A percentile compares a stretch with the other conserved stretches of the same genome.
phyloP scores from a whole-genome alignment of 768 basidiomycete species.

The Tricholoma matsutake region DNA sequence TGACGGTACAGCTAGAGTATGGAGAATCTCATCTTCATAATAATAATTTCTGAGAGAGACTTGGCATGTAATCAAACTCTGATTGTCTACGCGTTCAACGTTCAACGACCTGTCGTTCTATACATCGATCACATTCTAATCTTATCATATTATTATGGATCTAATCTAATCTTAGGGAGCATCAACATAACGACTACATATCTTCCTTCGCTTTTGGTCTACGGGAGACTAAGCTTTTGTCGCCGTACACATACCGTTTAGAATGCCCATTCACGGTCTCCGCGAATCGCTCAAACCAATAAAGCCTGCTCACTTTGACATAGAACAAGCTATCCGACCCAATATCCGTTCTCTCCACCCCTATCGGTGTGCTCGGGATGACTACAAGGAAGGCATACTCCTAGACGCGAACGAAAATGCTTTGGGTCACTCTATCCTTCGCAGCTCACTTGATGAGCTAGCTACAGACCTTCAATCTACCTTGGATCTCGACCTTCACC shows the following conservation, averaged over 20 bases:
- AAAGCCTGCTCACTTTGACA: conserved; percentile 78
- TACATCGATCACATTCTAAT: too few relatives aligned
- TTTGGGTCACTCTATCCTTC: conserved; percentile 76
- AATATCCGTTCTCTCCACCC: conserved; percentile 92
- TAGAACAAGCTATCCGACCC: conserved; percentile 82
- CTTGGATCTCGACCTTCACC: conserved; percentile 61
- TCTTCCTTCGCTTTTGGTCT: too few relatives aligned
- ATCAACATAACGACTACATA: too few relatives aligned
- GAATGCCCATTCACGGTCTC: conserved; percentile 67
- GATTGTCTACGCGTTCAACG: too few relatives aligned
- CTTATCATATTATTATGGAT: conserved; percentile 6
- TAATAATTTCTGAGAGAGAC: not conserved
- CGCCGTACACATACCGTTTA: not conserved
- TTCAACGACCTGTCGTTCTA: too few relatives aligned
- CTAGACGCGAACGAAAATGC: conserved; percentile 99
- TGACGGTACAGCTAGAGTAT: conserved; percentile 80
- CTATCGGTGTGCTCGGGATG: conserved; percentile 94
- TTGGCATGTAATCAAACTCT: not conserved
- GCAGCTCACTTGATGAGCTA: conserved; percentile 19
- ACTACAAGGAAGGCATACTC: conserved; percentile 88
- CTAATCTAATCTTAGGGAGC: conserved; percentile 9
- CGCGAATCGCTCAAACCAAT: conserved; percentile 37
- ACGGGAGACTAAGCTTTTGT: too few relatives aligned
- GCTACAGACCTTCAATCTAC: conserved; percentile 35
- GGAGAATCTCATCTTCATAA: conserved; percentile 51